Base-by-base conservation (phyloP, 1,284 basidiomycete species). In the Naganishia cerealis region DNA sequence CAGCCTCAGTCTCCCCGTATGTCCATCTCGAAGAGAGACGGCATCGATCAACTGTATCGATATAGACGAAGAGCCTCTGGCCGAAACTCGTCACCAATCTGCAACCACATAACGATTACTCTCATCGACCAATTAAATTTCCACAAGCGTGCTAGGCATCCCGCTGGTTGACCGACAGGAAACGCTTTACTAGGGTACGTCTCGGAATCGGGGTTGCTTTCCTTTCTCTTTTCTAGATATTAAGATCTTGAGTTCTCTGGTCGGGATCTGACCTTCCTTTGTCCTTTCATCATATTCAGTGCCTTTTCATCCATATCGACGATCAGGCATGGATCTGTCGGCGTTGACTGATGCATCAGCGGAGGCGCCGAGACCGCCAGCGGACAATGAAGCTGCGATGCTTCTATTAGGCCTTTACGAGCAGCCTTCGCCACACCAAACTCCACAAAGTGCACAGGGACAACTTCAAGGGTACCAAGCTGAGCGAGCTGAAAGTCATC, bases 301-400 rank as follows among this genome's bases (percentile, higher is more conserved):
- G 29, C 40, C 59, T 62, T 52, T 52, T 8, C 21, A 15, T 42
- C 10, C 48, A 50, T 9, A 55, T 43, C 24, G 7, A 39, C 18
- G 21, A 36, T 8, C 15, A n/a, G 36, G 33, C 21, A 63, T 63
- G 61, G 61, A 63, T 40, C 15, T 54, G 16, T n/a, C 50, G 26
- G 50, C 61, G n/a, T 40, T 54, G 21, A 63, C 61, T 50, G 61
- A 63, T 26, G 21, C 61, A 15, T 24, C 61, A 26, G 57, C 42
- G 39, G 39, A 39, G 39, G 43, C 42, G 42, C 29, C 42, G 24
- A 58, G 56, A 12, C 50, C 50, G 8, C 26, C 57, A 29, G 65
- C 65, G 16, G 69, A 70, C 43, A 58, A 70, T 54, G 69, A 70
- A 58, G 69, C 69, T 5, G 69, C 69, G n/a, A 55, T 67, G 59